Base-by-base conservation (phyloP, 2,329 filamentous ascomycete genomes). In the Colletotrichum trifolii region DNA sequence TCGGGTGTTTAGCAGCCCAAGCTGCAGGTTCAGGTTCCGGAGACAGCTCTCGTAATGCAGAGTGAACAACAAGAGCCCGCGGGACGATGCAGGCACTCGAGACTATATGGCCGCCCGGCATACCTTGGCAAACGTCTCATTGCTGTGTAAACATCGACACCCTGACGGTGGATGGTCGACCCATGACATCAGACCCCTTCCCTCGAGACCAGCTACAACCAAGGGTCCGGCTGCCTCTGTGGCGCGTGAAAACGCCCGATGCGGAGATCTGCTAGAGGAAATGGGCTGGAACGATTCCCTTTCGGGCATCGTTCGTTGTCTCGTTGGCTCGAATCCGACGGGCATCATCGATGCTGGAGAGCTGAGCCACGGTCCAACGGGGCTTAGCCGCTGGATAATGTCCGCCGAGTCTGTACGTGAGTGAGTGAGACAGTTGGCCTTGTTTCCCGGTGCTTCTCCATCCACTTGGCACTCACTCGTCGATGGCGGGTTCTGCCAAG, bases 151-250 rank as follows among this genome's bases (percentile, higher is more conserved):
- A 25, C 25, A 25, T 25, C 25, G 25, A 25, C 25, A 25, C 25
- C 56, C 52, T 60, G 48, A 53, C 17, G 40, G 35, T 17, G 25
- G 11, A 35, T 34, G 38, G 40, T 60, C 47, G 6, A 48, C 33
- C 56, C 56, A 53, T 60, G 56, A 53, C 56, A 60, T 60, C 56
- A 60, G 56, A 38, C 56, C 54, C 45, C 39, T 35, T 34, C 40
- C 25, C 17, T 33, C 8, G 11, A 3, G 15, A 55, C 13, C 15
- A 55, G 11, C 17, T 1, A n/a, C 11, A 35, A 11, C 38, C 38
- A 17, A 53, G 46, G 38, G 38, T 39, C 47, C n/a, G 47, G 56
- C 47, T 59, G 56, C 47, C 56, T 53, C 56, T 53, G 48, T n/a
- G 39, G 46, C 46, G 34, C 55, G 17, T 12, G n/a, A 46, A 55